Conservation (phyloP, 2,329 filamentous ascomycete species). For the Claviceps purpurea region DNA sequence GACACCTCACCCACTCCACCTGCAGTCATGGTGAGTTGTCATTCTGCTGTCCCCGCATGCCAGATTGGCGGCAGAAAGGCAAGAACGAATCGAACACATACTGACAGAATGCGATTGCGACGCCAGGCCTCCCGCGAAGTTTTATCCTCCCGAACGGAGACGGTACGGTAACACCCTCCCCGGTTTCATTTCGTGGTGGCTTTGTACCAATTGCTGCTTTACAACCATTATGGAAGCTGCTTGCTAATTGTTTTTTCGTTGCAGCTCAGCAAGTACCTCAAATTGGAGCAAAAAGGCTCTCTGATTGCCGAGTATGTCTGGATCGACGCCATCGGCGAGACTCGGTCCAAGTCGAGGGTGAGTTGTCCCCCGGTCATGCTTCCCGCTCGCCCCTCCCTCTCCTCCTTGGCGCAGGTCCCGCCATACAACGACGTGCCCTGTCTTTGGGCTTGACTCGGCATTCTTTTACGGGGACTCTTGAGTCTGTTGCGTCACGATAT, state of each 20-base stretch:
- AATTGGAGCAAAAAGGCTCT: constrained; percentile 75
- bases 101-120: neutral
- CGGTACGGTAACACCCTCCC: constrained; percentile 13
- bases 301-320: constrained; percentile 96
- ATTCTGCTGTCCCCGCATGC: neutral
- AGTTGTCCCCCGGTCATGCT: constrained; percentile 24
- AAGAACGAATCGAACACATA: neutral
- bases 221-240: neutral
- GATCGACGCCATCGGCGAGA: constrained; percentile 72
- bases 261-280: constrained; percentile 84
- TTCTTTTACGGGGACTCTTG: neutral
- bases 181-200: neutral
- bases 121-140: constrained; percentile 16
- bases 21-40: neutral
- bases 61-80: neutral
- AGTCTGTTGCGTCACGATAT: neutral
- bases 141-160: constrained; percentile 20
- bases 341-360: constrained; percentile 94
- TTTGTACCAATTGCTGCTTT: neutral
- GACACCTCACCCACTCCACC: neutral
- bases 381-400: no score
- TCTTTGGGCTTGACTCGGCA: neutral
- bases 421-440: neutral
- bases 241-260: constrained; percentile 12
- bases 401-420: neutral